phyloP scores from a whole-genome alignment of 2,329 filamentous ascomycete species.

The Cladobotryum protrusum region DNA sequence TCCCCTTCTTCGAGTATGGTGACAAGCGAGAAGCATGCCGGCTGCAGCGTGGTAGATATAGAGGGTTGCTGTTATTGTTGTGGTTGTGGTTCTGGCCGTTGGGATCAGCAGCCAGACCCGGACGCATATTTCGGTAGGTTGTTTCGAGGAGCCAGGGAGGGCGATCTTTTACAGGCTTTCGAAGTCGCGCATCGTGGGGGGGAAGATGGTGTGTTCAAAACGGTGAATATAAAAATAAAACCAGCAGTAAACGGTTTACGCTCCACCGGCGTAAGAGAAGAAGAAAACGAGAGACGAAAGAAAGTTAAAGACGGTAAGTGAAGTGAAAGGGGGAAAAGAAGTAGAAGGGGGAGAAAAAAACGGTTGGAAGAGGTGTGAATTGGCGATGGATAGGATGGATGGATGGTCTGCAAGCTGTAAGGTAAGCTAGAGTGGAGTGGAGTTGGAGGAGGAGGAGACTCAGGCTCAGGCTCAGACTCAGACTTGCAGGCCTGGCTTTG shows the following conservation, averaged over 20 bases:
- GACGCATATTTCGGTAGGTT: conserved; percentile 17
- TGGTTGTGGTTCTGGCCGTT: conserved; percentile 16
- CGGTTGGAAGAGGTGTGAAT: conserved; percentile 1
- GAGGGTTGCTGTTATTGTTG: background rate
- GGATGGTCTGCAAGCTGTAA: conserved; percentile 1
- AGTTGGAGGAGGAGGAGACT: conserved; percentile 4
- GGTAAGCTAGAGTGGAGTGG: conserved; percentile 9
- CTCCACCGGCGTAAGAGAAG: background rate
- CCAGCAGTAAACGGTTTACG: background rate
- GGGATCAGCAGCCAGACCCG: conserved; percentile 17
- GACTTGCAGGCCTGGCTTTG: background rate
- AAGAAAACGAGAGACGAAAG: conserved; percentile 6
- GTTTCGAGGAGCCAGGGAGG: conserved; percentile 8
- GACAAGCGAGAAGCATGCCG: conserved; percentile 7
- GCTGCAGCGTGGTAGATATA: conserved; percentile 1
- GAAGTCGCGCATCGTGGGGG: conserved; percentile 18
- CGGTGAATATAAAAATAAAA: background rate
- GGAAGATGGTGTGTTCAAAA: background rate
- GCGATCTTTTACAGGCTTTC: conserved; percentile 15
- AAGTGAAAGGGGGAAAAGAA: background rate
- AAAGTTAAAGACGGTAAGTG: background rate
- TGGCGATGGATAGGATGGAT: conserved; percentile 6
- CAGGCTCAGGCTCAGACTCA: background rate
- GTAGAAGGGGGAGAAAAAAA: background rate
- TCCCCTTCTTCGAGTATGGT: conserved; percentile 1